Evolutionary conservation across 23 red algal genomes (phyloP).

Genomic region (Gracilaria gracilis): DNA sequence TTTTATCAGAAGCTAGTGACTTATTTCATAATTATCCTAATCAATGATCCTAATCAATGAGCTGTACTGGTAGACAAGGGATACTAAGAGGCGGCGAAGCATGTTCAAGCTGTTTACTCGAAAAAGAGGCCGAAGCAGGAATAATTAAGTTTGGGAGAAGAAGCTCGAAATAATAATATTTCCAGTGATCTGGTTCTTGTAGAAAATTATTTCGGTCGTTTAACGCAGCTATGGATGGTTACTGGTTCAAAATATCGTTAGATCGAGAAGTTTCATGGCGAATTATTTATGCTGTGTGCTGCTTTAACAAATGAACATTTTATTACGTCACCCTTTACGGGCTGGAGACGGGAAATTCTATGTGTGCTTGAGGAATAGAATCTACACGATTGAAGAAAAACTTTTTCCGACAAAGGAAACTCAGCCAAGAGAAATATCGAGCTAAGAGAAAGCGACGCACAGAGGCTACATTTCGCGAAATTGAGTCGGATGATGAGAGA

Average conservation of each 20-base stretch:
- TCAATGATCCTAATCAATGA: no score
- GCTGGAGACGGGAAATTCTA: constrained; percentile 25
- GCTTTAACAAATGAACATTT: constrained; percentile 42
- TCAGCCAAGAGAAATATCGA: neutral
- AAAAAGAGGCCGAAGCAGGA: constrained; percentile 3
- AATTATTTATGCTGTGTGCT: constrained; percentile 6
- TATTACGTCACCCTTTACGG: constrained; percentile 2
- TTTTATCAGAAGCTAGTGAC: neutral
- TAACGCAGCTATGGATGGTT: neutral
- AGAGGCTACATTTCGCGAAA: neutral
- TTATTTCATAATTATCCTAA: neutral
- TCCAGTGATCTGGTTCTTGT: neutral
- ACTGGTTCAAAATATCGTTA: constrained; percentile 11
- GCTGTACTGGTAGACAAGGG: neutral
- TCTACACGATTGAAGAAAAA: neutral
- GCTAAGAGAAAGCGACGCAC: neutral
- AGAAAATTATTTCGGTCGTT: constrained; percentile 22
- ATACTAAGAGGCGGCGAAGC: neutral
- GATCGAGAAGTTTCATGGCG: constrained; percentile 13
- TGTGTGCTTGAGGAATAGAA: neutral
- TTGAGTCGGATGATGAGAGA: neutral
- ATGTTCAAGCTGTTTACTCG: neutral
- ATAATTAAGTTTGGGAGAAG: neutral
- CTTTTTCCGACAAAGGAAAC: neutral
- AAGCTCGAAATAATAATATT: constrained; percentile 10